Base-by-base conservation (phyloP, 495 filamentous ascomycete species). In the Penicillium samsonianum region DNA sequence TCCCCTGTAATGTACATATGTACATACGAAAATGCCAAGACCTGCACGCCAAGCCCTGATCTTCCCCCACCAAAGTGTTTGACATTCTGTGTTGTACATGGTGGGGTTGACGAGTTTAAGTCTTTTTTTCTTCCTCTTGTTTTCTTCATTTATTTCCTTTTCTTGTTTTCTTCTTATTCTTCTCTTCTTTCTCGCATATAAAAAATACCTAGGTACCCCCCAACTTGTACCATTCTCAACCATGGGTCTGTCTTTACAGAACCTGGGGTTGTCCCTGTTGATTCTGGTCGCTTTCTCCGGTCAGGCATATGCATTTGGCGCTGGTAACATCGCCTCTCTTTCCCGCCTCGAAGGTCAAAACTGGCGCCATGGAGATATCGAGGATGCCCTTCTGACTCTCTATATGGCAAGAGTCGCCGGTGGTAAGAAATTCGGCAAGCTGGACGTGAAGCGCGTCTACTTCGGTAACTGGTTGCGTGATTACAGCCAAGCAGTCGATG, bases 381-480 rank as follows among this genome's bases (percentile, higher is more conserved):
- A 96, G 81, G 92, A 96, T 79, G 84, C 87, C 30, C 81, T 96
- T 19, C 83, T 96, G 55, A 82, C 77, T 45, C 74, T 96, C 26
- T 67, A 87, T 53, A 87, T 94, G 80, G 86, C 90, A n/a, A 80
- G 82, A 49, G 84, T 83, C 53, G 85, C 87, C 38, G 89, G 90
- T 57, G 89, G 89, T 62, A 88, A 89, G 78, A 93, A 90, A 62
- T 96, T 96, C 69, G 81, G 83, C 75, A 92, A 92, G 74, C 81
- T 96, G 63, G 89, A 88, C 72, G 88, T 96, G 57, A 89, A 91
- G 57, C 85, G 90, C 35, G 88, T 91, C 25, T 85, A 88, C 63
- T 96, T 96, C 75, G 92, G 92, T 26, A 96, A 95, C 75, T 96
- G 92, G 92, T 80, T 95, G 20, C 83, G 91, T 61, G 89, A 91